Evolutionary conservation across 2,329 filamentous ascomycete genomes (phyloP).

Genomic region (Penicillium oxalicum): DNA sequence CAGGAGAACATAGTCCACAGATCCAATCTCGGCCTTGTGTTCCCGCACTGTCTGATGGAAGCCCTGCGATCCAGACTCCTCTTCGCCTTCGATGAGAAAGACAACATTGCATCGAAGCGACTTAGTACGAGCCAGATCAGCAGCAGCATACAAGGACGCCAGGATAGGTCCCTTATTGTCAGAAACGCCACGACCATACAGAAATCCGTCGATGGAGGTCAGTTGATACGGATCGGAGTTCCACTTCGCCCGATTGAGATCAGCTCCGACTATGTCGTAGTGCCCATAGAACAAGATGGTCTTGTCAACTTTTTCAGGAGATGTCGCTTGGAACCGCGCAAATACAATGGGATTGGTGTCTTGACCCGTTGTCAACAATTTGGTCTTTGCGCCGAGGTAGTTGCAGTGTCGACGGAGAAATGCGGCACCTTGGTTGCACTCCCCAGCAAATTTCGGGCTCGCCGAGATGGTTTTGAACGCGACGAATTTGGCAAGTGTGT

Average conservation of each 20-base stretch:
- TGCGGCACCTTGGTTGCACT: constrained; percentile 86
- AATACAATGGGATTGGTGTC: constrained; percentile 87
- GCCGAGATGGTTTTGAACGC: constrained; percentile 90
- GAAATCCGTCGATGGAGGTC: constrained; percentile 80
- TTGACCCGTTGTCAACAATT: constrained; percentile 78
- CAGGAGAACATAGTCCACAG: constrained; percentile 87
- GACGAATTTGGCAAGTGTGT: constrained; percentile 76
- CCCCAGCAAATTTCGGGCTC: constrained; percentile 75
- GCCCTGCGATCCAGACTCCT: constrained; percentile 87
- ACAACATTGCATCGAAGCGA: constrained; percentile 79
- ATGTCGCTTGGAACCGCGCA: constrained; percentile 76
- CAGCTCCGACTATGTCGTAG: constrained; percentile 92
- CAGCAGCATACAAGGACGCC: constrained; percentile 87
- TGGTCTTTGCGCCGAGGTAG: constrained; percentile 79
- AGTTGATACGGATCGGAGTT: constrained; percentile 81
- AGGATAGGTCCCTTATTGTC: constrained; percentile 97
- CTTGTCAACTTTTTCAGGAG: constrained; percentile 61
- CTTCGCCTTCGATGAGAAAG: constrained; percentile 93
- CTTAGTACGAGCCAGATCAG: constrained; percentile 80
- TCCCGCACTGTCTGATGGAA: constrained; percentile 76
- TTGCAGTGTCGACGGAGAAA: constrained; percentile 88
- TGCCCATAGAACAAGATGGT: constrained; percentile 95
- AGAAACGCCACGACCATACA: constrained; percentile 92
- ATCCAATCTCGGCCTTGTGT: constrained; percentile 78
- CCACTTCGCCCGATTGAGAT: constrained; percentile 78